A percentile compares a stretch with the other conserved stretches of the same genome.
Conservation (phyloP, 192 early-diverging fungal genomes). For the Entophlyctis helioformis region DNA sequence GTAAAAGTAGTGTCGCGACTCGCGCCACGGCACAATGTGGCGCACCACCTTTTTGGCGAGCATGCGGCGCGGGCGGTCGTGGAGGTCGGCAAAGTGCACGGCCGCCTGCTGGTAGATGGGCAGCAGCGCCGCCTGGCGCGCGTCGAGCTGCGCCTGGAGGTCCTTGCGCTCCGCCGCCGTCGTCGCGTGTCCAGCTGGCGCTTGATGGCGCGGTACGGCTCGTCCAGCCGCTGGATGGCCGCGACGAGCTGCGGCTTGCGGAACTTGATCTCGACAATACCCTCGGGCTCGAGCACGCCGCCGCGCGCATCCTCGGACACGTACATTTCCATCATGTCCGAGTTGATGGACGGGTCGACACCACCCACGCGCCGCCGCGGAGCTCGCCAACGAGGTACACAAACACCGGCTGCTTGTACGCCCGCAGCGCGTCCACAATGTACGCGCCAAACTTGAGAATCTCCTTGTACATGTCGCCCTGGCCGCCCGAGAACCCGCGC, state of each 20-base stretch:
- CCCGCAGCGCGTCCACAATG: slow-evolving; percentile 93
- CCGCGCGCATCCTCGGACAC: slow-evolving; percentile 82
- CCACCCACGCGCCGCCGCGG: slow-evolving; percentile 97
- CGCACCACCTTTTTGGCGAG: slow-evolving; percentile 83
- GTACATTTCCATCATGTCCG: slow-evolving; percentile 99
- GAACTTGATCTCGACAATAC: slow-evolving; percentile 98
- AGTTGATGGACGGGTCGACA: slow-evolving; percentile 94
- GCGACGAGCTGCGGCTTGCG: slow-evolving; percentile 82
- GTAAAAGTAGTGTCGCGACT: slow-evolving; percentile 82
- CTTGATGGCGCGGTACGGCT: slow-evolving; percentile 64
- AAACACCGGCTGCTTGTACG: slow-evolving; percentile 95
- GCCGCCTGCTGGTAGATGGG: slow-evolving; percentile 90
- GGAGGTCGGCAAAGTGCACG: slow-evolving; percentile 94
- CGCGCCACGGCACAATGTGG: slow-evolving; percentile 64
- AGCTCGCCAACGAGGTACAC: slow-evolving; percentile 96
- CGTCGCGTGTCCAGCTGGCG: slow-evolving; percentile 31
- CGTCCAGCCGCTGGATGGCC: slow-evolving; percentile 87
- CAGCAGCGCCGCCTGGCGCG: slow-evolving; percentile 72
- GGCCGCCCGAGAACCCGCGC: slow-evolving; percentile 98
- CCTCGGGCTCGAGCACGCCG: slow-evolving; percentile 93
- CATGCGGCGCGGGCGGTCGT: slow-evolving; percentile 94
- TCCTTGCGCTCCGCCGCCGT: slow-evolving; percentile 49
- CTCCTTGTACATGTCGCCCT: slow-evolving; percentile 98
- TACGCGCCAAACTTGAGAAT: slow-evolving; percentile 93
- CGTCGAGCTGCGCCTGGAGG: slow-evolving; percentile 61